Evolutionary conservation across 176 grass and related monocot genomes (phyloP).

Genomic region (Aegilops sharonensis): DNA sequence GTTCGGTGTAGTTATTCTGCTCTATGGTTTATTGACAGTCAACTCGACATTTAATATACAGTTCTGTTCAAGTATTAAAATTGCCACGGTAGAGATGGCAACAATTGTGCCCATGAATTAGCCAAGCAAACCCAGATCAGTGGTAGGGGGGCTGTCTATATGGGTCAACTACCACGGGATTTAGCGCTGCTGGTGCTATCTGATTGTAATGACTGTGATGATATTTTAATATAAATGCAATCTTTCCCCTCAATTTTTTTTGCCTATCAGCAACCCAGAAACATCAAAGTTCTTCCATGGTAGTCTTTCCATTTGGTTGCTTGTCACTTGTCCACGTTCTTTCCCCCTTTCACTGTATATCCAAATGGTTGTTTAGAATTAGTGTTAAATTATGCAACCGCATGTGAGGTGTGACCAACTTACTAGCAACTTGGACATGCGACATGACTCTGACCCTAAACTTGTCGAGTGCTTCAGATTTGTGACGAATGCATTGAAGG

Average conservation of each 20-base stretch:
- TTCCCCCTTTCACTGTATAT: not conserved
- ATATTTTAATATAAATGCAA: too few species aligned
- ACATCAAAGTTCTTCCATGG: not conserved
- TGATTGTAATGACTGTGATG: too few species aligned
- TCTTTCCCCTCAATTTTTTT: too few species aligned
- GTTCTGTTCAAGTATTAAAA: not conserved
- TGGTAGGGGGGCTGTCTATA: too few species aligned
- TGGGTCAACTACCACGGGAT: too few species aligned
- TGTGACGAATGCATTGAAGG: constrained; percentile 91
- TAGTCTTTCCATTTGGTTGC: constrained; percentile 11
- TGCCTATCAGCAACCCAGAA: not conserved
- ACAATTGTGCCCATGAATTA: too few species aligned
- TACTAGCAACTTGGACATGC: constrained; percentile 1
- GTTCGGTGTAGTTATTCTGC: constrained; percentile 16
- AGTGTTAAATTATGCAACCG: not conserved
- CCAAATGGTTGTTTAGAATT: constrained; percentile 8
- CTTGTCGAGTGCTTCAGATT: constrained; percentile 60
- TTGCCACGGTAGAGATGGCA: not conserved
- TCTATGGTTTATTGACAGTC: constrained; percentile 8
- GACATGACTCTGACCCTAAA: not conserved
- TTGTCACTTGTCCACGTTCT: not conserved
- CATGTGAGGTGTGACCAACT: constrained; percentile 3
- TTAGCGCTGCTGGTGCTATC: too few species aligned
- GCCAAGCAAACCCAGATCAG: too few species aligned
- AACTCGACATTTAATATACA: not conserved